Conservation (phyloP, 495 filamentous ascomycete species). For the Schizothecium vesticola region DNA sequence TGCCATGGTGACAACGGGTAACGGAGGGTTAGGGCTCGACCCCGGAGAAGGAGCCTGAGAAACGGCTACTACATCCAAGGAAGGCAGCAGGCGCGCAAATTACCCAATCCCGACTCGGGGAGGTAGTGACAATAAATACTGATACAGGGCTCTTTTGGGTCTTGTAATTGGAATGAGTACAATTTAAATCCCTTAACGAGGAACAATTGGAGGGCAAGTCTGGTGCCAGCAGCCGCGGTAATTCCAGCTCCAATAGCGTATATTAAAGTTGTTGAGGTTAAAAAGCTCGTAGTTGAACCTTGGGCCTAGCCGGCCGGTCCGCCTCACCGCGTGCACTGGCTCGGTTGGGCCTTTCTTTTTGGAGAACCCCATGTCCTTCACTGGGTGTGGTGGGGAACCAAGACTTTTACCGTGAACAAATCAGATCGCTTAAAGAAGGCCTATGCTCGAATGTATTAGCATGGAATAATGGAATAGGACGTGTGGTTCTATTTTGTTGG, state of each 20-base stretch:
- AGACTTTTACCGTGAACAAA: slow-evolving; percentile 71
- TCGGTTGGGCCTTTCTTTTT: slow-evolving; percentile 60
- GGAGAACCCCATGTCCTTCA: slow-evolving; percentile 60
- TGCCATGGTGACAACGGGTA: slow-evolving; percentile 51
- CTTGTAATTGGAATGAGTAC: slow-evolving; percentile 54
- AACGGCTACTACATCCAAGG: slow-evolving; percentile 44
- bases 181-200: slow-evolving; percentile 54
- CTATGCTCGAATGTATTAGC: slow-evolving; percentile 68
- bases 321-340: slow-evolving; percentile 59
- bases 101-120: slow-evolving; percentile 47
- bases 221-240: slow-evolving; percentile 35
- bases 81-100: slow-evolving; percentile 46
- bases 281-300: slow-evolving; percentile 35
- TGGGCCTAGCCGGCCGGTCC: slow-evolving; percentile 51
- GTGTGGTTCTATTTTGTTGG: slow-evolving; percentile 46
- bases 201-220: slow-evolving; percentile 54
- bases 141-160: slow-evolving; percentile 53
- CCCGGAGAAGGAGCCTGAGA: slow-evolving; percentile 42
- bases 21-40: slow-evolving; percentile 49
- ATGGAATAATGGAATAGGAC: slow-evolving; percentile 74
- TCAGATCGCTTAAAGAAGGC: slow-evolving; percentile 69
- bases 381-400: slow-evolving; percentile 57
- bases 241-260: slow-evolving; percentile 35
- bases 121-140: slow-evolving; percentile 50
- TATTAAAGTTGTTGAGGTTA: slow-evolving; percentile 37